Conservation (phyloP, 495 filamentous ascomycete species). For the Penicillium fimorum region DNA sequence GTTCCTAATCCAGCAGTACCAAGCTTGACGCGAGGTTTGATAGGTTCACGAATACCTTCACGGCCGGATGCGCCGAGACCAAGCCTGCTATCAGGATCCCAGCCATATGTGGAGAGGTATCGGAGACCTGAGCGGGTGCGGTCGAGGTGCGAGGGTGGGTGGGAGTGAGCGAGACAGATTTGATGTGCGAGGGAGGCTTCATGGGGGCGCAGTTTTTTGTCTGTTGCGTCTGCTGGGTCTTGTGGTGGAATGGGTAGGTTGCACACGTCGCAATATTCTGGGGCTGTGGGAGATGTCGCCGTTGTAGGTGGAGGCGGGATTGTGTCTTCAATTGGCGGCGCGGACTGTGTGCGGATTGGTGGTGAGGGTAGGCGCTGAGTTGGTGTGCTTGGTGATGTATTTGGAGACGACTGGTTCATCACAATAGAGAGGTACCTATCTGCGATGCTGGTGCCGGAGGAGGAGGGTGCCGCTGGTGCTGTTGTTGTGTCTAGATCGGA, state of each 20-base stretch:
- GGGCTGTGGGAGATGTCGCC: not conserved
- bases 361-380: constrained; percentile 3
- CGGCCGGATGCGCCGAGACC: constrained; percentile 68
- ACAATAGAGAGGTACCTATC: constrained; percentile 74
- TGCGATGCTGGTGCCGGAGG: constrained; percentile 48
- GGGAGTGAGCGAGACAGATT: constrained; percentile 72
- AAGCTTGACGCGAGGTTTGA: constrained; percentile 71
- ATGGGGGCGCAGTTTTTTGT: constrained; percentile 45
- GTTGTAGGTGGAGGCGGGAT: constrained; percentile 9
- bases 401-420: constrained; percentile 36
- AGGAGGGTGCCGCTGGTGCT: constrained; percentile 26
- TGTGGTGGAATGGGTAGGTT: constrained; percentile 48
- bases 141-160: constrained; percentile 81
- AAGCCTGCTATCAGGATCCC: constrained; percentile 76
- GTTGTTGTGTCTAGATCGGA: constrained; percentile 49
- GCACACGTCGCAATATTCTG: constrained; percentile 56
- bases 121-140: constrained; percentile 73
- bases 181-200: constrained; percentile 78
- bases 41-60: constrained; percentile 71
- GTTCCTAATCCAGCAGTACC: constrained; percentile 72
- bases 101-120: constrained; percentile 75
- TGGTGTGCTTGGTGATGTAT: constrained; percentile 21
- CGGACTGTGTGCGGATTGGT: constrained; percentile 17
- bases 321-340: constrained; percentile 19
- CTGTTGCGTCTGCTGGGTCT: not conserved